Base-by-base conservation (phyloP, 805 yeast genomes). In the Cyberlindnera saturnus region DNA sequence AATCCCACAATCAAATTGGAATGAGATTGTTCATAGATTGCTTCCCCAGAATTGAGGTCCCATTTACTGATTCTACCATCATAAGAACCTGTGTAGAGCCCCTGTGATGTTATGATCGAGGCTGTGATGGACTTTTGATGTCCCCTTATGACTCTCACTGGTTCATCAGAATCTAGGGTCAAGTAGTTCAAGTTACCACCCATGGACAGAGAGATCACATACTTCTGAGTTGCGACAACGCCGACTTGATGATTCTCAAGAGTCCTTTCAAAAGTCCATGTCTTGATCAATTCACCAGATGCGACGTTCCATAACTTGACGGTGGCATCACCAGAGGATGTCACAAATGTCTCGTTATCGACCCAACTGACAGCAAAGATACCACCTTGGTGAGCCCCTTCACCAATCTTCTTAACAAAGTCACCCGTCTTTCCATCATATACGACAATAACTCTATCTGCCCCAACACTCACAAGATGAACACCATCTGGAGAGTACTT, bases 371-470 rank as follows among this genome's bases (percentile, higher is more conserved):
- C 65, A 1, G 84, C 81, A 55, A 81, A 85, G n/a, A 90, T 75
- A 38, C 96, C 90, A 38, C 95, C 95, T 7, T 75, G 72, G 53
- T 91, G 91, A 18, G 66, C 67, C 33, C 60, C 63, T 9, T 60
- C 61, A 6, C 60, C 50, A 23, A 80, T 59, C 53, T 73, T 75
- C 42, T 73, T 71, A 15, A 81, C 42, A 50, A 74, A 77, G 40
- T 86, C 96, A 33, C 97, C 97, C 6, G 86, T 76, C 52, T 82
- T 81, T 18, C 97, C 97, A 49, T 91, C 95, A 62, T 87, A 93
- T 8, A 90, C 61, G 30, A 75, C 84, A 44, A 87, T 77, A 39
- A 71, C 66, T 50, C 95, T 77, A 63, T 93, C 98, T 28, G 91
- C 77, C 18, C 97, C 96, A 3, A 83, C 96, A 54, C 88, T 77